These are phyloP conservation scores for Micromonas pusilla DNA, from an alignment of 139 green algal genomes.

Conservation along the genomic window DNA sequence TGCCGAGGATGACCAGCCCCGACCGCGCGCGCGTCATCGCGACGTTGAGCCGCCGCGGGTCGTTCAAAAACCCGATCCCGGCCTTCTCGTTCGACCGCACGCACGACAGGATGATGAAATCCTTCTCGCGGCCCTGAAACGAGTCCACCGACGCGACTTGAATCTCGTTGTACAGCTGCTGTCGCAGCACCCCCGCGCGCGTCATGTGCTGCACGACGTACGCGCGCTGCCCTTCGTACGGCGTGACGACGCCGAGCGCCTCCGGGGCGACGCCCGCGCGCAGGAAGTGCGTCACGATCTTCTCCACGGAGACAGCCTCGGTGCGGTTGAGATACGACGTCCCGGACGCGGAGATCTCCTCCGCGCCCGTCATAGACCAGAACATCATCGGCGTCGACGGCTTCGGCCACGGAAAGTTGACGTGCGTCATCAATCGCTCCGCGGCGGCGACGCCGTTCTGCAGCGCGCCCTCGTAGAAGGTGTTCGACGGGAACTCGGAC, in stretches of 20 bases:
- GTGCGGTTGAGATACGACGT: conserved; percentile 94
- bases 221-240: conserved; percentile 94
- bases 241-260: conserved; percentile 96
- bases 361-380: conserved; percentile 77
- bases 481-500: conserved; percentile 90
- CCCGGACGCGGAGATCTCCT: conserved; percentile 70
- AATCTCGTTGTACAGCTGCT: conserved; percentile 77
- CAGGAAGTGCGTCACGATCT: conserved; percentile 79
- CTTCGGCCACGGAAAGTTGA: conserved; percentile 75
- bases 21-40: conserved; percentile 87
- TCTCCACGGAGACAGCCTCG: conserved; percentile 87
- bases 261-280: conserved; percentile 54
- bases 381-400: conserved; percentile 90
- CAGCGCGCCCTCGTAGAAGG: conserved; percentile 95
- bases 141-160: conserved; percentile 58
- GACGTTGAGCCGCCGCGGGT: conserved; percentile 88
- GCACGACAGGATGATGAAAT: conserved; percentile 96
- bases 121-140: conserved; percentile 89
- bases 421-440: conserved; percentile 46
- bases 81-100: conserved; percentile 91
- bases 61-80: conserved; percentile 91
- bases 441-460: conserved; percentile 63
- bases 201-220: conserved; percentile 76
- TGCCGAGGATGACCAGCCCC: conserved; percentile 88
- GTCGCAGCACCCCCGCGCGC: conserved; percentile 62